Evolutionary conservation across 495 filamentous ascomycete species (phyloP), one percentile per base, ranked within the genome.

Genomic region (Extremus antarcticus): DNA sequence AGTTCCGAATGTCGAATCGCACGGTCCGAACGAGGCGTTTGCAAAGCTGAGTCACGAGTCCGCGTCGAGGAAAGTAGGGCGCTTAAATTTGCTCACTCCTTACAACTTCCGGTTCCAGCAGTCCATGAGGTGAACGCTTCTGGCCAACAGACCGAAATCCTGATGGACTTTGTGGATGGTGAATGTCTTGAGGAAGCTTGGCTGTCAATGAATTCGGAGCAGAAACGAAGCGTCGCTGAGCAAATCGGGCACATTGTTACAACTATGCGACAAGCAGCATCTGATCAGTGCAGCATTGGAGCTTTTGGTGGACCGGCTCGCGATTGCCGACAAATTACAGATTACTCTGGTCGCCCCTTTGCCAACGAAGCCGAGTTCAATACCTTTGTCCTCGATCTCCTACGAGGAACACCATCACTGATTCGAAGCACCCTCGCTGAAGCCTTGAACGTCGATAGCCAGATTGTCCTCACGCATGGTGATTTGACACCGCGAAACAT

Each of bases 381-480:
- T 17, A 45, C 15, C 41, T 45, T 45, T 17, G n/a, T 45, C n/a
- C 41, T 45, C 41, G 41, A 45, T 45, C 41, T 45, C 4, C n/a
- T 8, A 45, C 4, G n/a, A 17, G 41, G 7, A 7, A 45, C 41
- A 17, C 41, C 41, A 17, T 17, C 41, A 7, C 7, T 17, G 7
- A 45, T 45, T 17, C 41, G 41, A 17, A 45, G 7, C n/a, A 8
- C 41, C 7, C 4, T 45, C 41, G 4, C 41, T 7, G n/a, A 17
- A 45, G n/a, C 7, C n/a, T 45, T 45, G 41, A 3, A 17, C 4
- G n/a, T 17, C n/a, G 41, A 45, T 17, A 7, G n/a, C n/a, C 41
- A 17, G 3, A 24, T 62, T 20, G 55, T 61, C 22, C 56, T 61
- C 55, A 53, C 51, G 10, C 62, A 62, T 43, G 47, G 55, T n/a